Base-by-base conservation (phyloP, 495 filamentous ascomycete genomes). In the Trypethelium eluteriae region DNA sequence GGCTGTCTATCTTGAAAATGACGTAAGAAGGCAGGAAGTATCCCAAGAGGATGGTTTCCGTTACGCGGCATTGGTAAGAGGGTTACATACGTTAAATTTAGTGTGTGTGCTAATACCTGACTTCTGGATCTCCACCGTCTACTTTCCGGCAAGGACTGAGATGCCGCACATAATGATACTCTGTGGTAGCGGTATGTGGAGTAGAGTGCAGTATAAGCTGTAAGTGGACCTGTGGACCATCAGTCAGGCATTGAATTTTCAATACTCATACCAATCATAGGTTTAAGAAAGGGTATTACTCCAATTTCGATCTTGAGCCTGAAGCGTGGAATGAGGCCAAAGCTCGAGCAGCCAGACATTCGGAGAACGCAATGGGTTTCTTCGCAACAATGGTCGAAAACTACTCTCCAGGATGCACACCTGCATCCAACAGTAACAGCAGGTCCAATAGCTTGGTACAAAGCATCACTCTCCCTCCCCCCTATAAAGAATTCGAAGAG, bases 1-100 rank as follows among this genome's bases (percentile, higher is more conserved):
- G 53, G 53, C 53, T 59, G 18, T 59, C 53, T 59, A 59, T 59
- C 53, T 59, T 59, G 53, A 59, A 59, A 59, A 18, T 59, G 53
- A 59, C 34, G 53, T 36, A 4, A 59, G n/a, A 59, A 59, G 14
- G 53, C 53, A 59, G 53, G 14, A 59, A 36, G 53, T 59, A 59
- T 59, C 53, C 32, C 53, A 59, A 59, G 53, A 59, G 53, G 53
- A 59, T 4, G 32, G 53, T 59, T 59, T 59, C 53, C 53, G 32
- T 59, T 59, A 59, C 32, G 53, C 3, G 53, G 18, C 53, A 59
- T 59, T 59, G 53, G 53, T 59, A 59, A 32, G 53, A 59, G 32
- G 53, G 53, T 32, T 6, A 59, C 53, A 36, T 36, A 7, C 32
- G 9, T 36, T 36, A 36, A 59, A 6, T 59, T 59, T n/a, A n/a